A percentile compares a stretch with the other conserved stretches of the same genome.
Evolutionary conservation across 768 basidiomycete genomes (phyloP).

Genomic region (Russula foetens): DNA sequence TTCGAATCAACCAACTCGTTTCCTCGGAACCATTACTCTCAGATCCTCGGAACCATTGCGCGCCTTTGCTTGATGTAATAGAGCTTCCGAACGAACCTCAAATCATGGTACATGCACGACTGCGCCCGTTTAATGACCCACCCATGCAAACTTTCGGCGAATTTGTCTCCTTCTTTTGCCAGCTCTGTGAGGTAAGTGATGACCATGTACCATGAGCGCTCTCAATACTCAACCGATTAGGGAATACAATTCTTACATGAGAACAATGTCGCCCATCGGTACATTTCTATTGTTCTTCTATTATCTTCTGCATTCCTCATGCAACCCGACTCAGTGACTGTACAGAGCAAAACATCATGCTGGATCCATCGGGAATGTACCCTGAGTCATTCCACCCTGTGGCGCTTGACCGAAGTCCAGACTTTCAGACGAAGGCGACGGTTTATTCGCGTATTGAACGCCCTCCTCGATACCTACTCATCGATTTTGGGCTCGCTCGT

Average conservation of each 20-base stretch:
- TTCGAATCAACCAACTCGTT: not conserved
- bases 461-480: conserved; percentile 28
- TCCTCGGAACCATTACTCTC: not conserved
- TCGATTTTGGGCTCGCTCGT: conserved; percentile 32
- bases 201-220: too few species aligned
- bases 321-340: not conserved
- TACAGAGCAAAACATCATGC: conserved; percentile 18
- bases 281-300: not conserved
- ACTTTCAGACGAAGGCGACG: conserved; percentile 21
- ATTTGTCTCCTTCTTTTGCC: conserved; percentile 21
- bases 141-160: conserved; percentile 21
- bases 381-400: conserved; percentile 26
- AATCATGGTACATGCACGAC: conserved; percentile 23
- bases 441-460: conserved; percentile 26
- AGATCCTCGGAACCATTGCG: not conserved
- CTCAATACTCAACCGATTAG: not conserved
- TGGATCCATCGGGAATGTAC: conserved; percentile 26
- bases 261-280: conserved; percentile 24
- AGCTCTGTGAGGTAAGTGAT: conserved; percentile 20
- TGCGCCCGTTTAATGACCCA: conserved; percentile 25
- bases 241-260: conserved; percentile 21
- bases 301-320: too few species aligned
- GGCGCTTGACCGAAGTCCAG: conserved; percentile 4
- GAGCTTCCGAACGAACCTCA: not conserved
- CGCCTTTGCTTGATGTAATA: not conserved